Conservation (phyloP, 225 moss, liverwort and hornwort species). For the Marchantia paleacea region DNA sequence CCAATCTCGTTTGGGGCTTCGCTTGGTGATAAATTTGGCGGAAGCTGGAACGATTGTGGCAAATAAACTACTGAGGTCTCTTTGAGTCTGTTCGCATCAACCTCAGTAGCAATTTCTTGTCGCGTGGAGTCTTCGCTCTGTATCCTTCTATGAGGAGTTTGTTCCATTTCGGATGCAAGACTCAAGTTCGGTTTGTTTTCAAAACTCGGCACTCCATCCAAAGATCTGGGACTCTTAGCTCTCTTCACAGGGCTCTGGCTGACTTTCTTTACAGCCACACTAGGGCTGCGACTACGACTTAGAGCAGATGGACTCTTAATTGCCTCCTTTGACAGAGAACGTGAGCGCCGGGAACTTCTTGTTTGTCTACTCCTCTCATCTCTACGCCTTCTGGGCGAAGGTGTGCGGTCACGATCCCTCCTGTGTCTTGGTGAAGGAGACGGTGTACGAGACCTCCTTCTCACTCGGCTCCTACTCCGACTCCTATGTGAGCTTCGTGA, state of each 20-base stretch:
- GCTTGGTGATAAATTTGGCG: not conserved
- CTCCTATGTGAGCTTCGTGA: conserved; percentile 62
- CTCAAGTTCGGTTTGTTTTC: conserved; percentile 28
- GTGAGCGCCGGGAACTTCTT: conserved; percentile 58
- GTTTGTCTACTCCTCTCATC: conserved; percentile 44
- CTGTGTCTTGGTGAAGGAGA: conserved; percentile 62
- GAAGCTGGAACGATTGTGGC: not conserved
- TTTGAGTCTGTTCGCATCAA: conserved; percentile 2
- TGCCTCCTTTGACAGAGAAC: conserved; percentile 57
- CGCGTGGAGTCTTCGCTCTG: conserved; percentile 26
- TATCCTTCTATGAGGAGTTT: conserved; percentile 8
- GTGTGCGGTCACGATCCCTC: conserved; percentile 64
- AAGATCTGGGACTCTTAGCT: conserved; percentile 34
- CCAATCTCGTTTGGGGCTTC: conserved; percentile 10
- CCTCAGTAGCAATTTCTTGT: not conserved
- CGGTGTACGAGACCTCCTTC: conserved; percentile 74
- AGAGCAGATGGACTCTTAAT: conserved; percentile 50
- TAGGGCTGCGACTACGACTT: conserved; percentile 57
- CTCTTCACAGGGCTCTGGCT: conserved; percentile 47
- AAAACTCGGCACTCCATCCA: conserved; percentile 32
- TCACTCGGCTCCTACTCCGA: conserved; percentile 61
- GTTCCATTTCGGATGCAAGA: conserved; percentile 2
- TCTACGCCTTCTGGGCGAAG: conserved; percentile 66
- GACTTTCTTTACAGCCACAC: conserved; percentile 39
- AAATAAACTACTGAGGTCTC: not conserved